Conservation (phyloP, 805 yeast genomes). For the Metschnikowia reukaufii region DNA sequence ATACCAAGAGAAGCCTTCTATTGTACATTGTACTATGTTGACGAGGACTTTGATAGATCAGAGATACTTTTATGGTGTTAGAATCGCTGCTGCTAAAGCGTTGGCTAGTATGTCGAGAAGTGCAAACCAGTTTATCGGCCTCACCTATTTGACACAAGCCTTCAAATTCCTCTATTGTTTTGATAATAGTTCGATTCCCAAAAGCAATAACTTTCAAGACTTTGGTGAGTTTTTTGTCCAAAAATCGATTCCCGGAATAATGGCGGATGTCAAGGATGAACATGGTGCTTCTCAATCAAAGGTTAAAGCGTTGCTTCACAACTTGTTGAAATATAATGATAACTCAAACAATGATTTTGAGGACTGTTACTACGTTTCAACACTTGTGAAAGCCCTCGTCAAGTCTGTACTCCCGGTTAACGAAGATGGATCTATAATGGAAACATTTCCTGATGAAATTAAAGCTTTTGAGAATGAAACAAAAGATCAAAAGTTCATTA, state of each 20-base stretch:
- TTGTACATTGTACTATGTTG: slow-evolving; percentile 71
- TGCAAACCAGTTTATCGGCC: slow-evolving; percentile 66
- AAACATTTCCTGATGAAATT: background rate
- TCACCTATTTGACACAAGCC: slow-evolving; percentile 67
- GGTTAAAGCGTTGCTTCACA: slow-evolving; percentile 63
- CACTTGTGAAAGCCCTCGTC: slow-evolving; percentile 56
- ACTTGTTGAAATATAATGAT: slow-evolving; percentile 78
- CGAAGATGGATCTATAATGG: slow-evolving; percentile 10
- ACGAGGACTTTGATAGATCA: slow-evolving; percentile 79
- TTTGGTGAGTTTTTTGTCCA: slow-evolving; percentile 68
- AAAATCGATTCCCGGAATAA: slow-evolving; percentile 62
- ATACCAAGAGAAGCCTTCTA: slow-evolving; percentile 53
- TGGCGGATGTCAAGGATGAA: slow-evolving; percentile 61
- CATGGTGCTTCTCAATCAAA: slow-evolving; percentile 59
- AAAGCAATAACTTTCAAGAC: slow-evolving; percentile 77
- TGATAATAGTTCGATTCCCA: slow-evolving; percentile 58
- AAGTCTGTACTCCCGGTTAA: slow-evolving; percentile 24
- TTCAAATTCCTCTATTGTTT: slow-evolving; percentile 74
- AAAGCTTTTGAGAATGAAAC: slow-evolving; percentile 11
- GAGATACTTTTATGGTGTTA: slow-evolving; percentile 83
- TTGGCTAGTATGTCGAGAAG: slow-evolving; percentile 66
- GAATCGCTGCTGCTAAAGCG: slow-evolving; percentile 84
- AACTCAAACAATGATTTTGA: slow-evolving; percentile 75
- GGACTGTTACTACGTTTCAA: slow-evolving; percentile 66
- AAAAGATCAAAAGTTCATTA: slow-evolving; percentile 21